phyloP scores from a whole-genome alignment of 805 yeast species.

The Sugiyamaella lignohabitans region DNA sequence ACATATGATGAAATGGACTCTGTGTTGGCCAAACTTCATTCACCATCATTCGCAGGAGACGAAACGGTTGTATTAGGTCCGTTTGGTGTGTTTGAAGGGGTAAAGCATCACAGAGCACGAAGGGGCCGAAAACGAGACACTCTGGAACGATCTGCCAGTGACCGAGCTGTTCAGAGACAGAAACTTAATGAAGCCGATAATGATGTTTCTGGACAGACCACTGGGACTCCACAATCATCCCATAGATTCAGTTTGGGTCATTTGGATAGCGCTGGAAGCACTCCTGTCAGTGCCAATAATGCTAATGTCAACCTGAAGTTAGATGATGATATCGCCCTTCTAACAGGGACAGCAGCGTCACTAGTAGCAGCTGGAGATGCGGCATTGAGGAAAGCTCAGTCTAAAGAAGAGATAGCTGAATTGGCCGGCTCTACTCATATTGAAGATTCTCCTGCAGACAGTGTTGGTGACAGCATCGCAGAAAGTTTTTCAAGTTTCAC shows the following conservation, averaged over 20 bases:
- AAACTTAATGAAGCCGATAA: neutral
- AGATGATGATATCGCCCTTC: neutral
- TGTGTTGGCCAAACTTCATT: slow-evolving; percentile 52
- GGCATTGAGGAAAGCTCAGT: neutral
- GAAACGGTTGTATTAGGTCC: slow-evolving; percentile 62
- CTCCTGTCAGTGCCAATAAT: neutral
- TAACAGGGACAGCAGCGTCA: neutral
- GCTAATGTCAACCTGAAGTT: neutral
- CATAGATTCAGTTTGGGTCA: too few species aligned
- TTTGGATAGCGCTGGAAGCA: neutral
- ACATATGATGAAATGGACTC: slow-evolving; percentile 80
- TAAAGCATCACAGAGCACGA: slow-evolving; percentile 11
- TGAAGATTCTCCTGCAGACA: slow-evolving; percentile 1
- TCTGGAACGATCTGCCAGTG: neutral
- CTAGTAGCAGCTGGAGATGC: neutral
- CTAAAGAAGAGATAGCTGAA: neutral
- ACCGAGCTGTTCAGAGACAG: neutral
- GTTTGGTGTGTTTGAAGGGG: slow-evolving; percentile 71
- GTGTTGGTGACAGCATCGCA: neutral
- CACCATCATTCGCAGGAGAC: slow-evolving; percentile 37
- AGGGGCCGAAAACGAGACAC: slow-evolving; percentile 2
- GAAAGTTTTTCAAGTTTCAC: neutral
- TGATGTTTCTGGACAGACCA: neutral
- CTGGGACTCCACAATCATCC: neutral
- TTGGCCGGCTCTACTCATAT: neutral